Evolutionary conservation across 2,329 filamentous ascomycete species (phyloP).

Genomic region (Zarea fungicola): DNA sequence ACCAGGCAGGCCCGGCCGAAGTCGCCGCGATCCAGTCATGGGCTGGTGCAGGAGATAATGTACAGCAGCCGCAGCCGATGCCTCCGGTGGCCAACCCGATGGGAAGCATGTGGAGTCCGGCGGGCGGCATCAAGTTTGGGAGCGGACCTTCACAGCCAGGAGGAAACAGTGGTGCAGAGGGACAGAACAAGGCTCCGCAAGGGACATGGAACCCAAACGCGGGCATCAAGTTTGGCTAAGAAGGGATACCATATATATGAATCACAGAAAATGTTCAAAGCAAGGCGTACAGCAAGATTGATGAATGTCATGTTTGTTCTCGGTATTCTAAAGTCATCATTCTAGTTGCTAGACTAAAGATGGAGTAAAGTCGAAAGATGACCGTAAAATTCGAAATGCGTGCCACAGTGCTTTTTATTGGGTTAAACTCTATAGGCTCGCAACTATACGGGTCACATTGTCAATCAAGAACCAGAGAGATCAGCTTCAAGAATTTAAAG

Average conservation of each 20-base stretch:
- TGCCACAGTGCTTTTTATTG: too few relatives aligned
- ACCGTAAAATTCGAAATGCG: too few relatives aligned
- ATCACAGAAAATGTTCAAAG: too few relatives aligned
- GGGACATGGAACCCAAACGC: slow-evolving; percentile 55
- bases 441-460: too few relatives aligned
- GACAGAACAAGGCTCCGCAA: slow-evolving; percentile 21
- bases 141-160: slow-evolving; percentile 18
- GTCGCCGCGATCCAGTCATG: slow-evolving; percentile 53
- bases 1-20: slow-evolving; percentile 13
- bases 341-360: too few relatives aligned
- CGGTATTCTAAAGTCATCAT: too few relatives aligned
- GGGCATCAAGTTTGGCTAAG: slow-evolving; percentile 51
- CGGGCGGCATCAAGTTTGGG: slow-evolving; percentile 72
- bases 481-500: too few relatives aligned
- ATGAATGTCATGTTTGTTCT: too few relatives aligned
- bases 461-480: too few relatives aligned
- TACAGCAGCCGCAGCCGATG: slow-evolving; percentile 50
- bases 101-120: slow-evolving; percentile 61
- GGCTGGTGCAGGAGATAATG: slow-evolving; percentile 45
- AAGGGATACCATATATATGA: background rate
- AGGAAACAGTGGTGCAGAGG: slow-evolving; percentile 21
- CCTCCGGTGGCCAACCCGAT: slow-evolving; percentile 32
- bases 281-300: too few relatives aligned
- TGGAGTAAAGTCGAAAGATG: too few relatives aligned
- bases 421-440: too few relatives aligned